phyloP scores from a whole-genome alignment of 106 monocot species.

The Dioscorea alata region DNA sequence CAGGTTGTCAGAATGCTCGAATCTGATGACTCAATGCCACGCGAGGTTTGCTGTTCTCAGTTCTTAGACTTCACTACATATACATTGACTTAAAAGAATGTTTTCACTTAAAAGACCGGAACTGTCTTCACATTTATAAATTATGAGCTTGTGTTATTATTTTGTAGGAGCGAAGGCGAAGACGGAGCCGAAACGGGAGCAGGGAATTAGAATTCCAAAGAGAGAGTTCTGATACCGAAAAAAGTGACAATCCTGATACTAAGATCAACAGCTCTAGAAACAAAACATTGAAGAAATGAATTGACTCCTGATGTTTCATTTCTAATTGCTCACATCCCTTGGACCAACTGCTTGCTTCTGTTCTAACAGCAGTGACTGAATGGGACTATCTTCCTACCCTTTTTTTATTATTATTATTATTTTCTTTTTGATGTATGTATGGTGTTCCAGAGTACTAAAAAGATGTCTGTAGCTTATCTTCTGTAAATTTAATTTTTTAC shows the following conservation, averaged over 20 bases:
- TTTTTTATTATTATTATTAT: too few relatives aligned
- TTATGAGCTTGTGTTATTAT: not conserved
- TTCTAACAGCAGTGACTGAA: too few relatives aligned
- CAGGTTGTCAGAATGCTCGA: conserved; percentile 96
- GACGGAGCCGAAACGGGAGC: conserved; percentile 31
- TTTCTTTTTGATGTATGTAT: too few relatives aligned
- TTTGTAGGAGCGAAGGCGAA: conserved; percentile 71
- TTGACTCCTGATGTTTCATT: not conserved
- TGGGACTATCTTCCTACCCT: too few relatives aligned
- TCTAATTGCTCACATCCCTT: conserved; percentile 7
- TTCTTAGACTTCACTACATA: not conserved
- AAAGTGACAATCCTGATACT: conserved; percentile 60
- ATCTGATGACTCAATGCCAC: conserved; percentile 73
- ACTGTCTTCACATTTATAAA: not conserved
- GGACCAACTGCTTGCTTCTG: not conserved
- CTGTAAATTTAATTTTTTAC: too few relatives aligned
- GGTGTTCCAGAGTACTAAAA: too few relatives aligned
- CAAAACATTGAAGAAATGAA: conserved; percentile 21
- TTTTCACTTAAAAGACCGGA: not conserved
- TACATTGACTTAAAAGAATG: not conserved
- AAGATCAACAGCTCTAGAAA: conserved; percentile 16
- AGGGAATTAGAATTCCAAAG: conserved; percentile 50
- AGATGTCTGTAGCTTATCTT: too few relatives aligned
- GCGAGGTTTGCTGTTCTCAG: conserved; percentile 33
- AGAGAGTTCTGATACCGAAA: conserved; percentile 75